phyloP scores from a whole-genome alignment of 768 basidiomycete species.

The Trametes sanguinea region DNA sequence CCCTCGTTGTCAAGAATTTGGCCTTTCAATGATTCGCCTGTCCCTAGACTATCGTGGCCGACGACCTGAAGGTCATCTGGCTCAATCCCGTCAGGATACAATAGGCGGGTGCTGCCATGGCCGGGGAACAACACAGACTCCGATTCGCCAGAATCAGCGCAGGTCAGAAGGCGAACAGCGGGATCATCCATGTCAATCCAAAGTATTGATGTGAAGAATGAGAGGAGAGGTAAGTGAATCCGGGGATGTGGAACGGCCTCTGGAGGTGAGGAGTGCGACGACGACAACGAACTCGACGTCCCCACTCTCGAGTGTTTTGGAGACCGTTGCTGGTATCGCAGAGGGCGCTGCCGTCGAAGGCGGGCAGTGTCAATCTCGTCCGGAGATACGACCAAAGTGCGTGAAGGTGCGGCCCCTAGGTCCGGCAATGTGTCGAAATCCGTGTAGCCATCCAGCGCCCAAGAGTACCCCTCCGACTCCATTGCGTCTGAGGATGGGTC shows the following conservation, averaged over 20 bases:
- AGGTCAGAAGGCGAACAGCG: constrained; percentile 40
- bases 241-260: constrained; percentile 31
- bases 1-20: background rate
- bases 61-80: background rate
- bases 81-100: background rate
- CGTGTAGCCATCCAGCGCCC: constrained; percentile 27
- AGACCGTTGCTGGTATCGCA: constrained; percentile 14
- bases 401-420: too few relatives aligned
- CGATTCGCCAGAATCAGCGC: constrained; percentile 28
- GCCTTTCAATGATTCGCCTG: too few relatives aligned
- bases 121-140: constrained; percentile 40
- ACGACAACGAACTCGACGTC: constrained; percentile 13
- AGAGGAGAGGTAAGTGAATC: constrained; percentile 40
- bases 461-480: constrained; percentile 9
- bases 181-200: constrained; percentile 42
- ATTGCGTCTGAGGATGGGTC: constrained; percentile 1
- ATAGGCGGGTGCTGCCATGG: constrained; percentile 19
- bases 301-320: constrained; percentile 16
- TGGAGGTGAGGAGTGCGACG: constrained; percentile 4
- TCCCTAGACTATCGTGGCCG: background rate
- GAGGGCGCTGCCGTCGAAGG: background rate
- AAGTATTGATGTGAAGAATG: constrained; percentile 40
- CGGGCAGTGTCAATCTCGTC: background rate
- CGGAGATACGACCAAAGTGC: background rate
- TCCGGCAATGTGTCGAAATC: background rate